These are phyloP conservation scores for Penicillium waksmanii DNA, from an alignment of 495 filamentous ascomycete genomes.

Conservation along the genomic window DNA sequence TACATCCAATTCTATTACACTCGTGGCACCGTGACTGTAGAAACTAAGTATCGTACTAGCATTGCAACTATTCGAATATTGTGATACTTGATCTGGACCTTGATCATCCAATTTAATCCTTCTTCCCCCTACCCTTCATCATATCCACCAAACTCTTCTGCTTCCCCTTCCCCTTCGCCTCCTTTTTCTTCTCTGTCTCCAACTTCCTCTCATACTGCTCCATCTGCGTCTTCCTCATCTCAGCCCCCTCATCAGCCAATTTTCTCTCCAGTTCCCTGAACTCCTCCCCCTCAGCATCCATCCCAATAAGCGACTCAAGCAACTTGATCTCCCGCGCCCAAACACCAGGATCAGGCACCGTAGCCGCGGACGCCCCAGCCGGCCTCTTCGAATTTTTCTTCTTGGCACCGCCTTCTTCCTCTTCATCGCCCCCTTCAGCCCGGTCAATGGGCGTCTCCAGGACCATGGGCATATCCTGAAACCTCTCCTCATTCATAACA, in stretches of 20 bases:
- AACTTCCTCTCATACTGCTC: constrained; percentile 75
- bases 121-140: constrained; percentile 32
- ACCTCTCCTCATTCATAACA: constrained; percentile 79
- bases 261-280: constrained; percentile 66
- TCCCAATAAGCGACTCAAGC: constrained; percentile 84
- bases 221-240: constrained; percentile 73
- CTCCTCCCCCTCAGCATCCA: constrained; percentile 69
- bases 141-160: constrained; percentile 50
- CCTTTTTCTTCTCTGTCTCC: constrained; percentile 62
- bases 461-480: constrained; percentile 85
- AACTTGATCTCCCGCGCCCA: constrained; percentile 90
- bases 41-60: too few relatives aligned
- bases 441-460: constrained; percentile 91
- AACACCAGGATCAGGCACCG: constrained; percentile 69
- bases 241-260: constrained; percentile 67
- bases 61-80: too few relatives aligned
- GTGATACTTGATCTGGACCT: neutral
- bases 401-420: constrained; percentile 19
- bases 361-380: constrained; percentile 26
- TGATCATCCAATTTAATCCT: neutral
- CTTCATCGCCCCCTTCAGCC: constrained; percentile 21
- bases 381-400: constrained; percentile 34
- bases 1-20: neutral
- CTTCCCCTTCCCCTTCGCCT: constrained; percentile 41
- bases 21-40: too few relatives aligned